Evolutionary conservation across 129 eudicot genomes (phyloP).

Genomic region (Daucus carota): DH1_v3.0 NC_030384.2:42945501-42946000

Average conservation of each 20-base stretch:
- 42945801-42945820: too few relatives aligned
- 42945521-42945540: constrained; percentile 78
- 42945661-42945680: too few relatives aligned
- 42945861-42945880: not conserved
- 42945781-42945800: not conserved
- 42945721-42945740: not conserved
- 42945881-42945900: not conserved
- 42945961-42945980: not conserved
- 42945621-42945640: not conserved
- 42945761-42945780: not conserved
- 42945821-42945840: not conserved
- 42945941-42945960: too few relatives aligned
- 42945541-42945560: constrained; percentile 70
- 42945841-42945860: not conserved
- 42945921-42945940: too few relatives aligned
- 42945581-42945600: not conserved
- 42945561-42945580: not conserved
- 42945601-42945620: not conserved
- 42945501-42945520: constrained; percentile 75
- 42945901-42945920: not conserved
- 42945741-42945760: not conserved
- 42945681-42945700: too few relatives aligned
- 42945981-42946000: not conserved
- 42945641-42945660: not conserved
- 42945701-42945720: not conserved